These are phyloP conservation scores for Suhomyces sp. DNA, from an alignment of 805 yeast genomes.

Conservation along the genomic window DNA sequence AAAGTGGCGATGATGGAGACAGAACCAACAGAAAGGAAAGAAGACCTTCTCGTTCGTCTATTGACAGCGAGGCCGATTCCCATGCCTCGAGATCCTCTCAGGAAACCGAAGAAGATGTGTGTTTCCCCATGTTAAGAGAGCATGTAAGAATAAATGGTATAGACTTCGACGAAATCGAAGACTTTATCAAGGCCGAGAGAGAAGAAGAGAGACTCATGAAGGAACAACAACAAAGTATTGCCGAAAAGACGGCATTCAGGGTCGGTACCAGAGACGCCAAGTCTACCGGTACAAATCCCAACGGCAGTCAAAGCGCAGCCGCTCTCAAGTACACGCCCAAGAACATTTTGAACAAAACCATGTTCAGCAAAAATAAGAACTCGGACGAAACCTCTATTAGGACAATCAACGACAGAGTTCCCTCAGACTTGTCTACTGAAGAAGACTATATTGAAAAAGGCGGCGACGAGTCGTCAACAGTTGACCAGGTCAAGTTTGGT, in stretches of 20 bases:
- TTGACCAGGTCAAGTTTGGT: slow-evolving; percentile 41
- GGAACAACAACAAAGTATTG: slow-evolving; percentile 12
- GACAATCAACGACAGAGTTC: slow-evolving; percentile 6
- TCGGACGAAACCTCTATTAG: background rate
- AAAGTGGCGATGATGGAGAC: slow-evolving; percentile 12
- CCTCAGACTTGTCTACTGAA: slow-evolving; percentile 21
- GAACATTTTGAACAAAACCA: slow-evolving; percentile 22
- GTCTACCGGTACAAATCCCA: slow-evolving; percentile 30
- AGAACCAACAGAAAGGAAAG: slow-evolving; percentile 19
- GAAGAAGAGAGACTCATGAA: slow-evolving; percentile 36
- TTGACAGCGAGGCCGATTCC: slow-evolving; percentile 66
- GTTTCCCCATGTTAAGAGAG: slow-evolving; percentile 86
- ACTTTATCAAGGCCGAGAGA: slow-evolving; percentile 63
- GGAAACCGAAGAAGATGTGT: slow-evolving; percentile 95
- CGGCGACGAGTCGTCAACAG: slow-evolving; percentile 20
- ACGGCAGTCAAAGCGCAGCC: slow-evolving; percentile 43
- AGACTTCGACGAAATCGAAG: slow-evolving; percentile 88
- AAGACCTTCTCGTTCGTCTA: slow-evolving; percentile 35
- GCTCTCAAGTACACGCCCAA: slow-evolving; percentile 64
- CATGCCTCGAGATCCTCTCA: slow-evolving; percentile 76
- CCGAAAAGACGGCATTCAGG: slow-evolving; percentile 2
- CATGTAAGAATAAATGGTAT: slow-evolving; percentile 64
- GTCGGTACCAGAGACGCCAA: slow-evolving; percentile 7
- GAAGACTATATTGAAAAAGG: slow-evolving; percentile 14
- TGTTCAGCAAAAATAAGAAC: background rate